These are phyloP conservation scores for Drechslera avenae DNA, from an alignment of 2,329 filamentous ascomycete genomes.

Conservation along the genomic window DNA sequence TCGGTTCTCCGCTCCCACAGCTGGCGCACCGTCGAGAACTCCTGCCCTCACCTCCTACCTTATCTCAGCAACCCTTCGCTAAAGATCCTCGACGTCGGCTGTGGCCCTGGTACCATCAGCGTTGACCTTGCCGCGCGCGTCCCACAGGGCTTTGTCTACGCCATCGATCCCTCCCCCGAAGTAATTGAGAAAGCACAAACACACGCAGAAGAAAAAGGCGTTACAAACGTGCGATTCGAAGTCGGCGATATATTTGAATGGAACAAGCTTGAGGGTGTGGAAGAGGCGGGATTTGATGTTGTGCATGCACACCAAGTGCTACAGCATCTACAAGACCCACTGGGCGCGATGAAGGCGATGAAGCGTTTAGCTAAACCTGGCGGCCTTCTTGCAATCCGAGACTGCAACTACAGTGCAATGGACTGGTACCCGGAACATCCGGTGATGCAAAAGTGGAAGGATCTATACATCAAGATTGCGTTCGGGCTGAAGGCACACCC, in stretches of 20 bases:
- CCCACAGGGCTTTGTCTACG: constrained; percentile 53
- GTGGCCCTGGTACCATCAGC: constrained; percentile 57
- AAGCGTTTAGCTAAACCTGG: constrained; percentile 58
- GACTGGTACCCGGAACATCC: constrained; percentile 48
- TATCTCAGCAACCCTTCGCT: constrained; percentile 36
- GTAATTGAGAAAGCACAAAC: constrained; percentile 50
- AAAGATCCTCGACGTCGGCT: constrained; percentile 55
- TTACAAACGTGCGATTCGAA: constrained; percentile 49
- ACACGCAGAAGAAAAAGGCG: constrained; percentile 44
- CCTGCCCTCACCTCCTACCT: constrained; percentile 46
- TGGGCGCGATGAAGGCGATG: constrained; percentile 60
- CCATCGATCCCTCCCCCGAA: constrained; percentile 52
- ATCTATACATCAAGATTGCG: constrained; percentile 43
- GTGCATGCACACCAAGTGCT: constrained; percentile 65
- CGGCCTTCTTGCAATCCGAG: constrained; percentile 58
- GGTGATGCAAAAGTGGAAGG: constrained; percentile 44
- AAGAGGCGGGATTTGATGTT: constrained; percentile 59
- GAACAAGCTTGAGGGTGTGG: constrained; percentile 49
- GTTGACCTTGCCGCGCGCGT: constrained; percentile 51
- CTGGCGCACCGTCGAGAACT: constrained; percentile 54
- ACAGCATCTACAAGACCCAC: constrained; percentile 60
- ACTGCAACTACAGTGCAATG: constrained; percentile 44
- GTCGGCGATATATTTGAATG: constrained; percentile 52
- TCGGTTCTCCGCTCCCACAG: constrained; percentile 52
- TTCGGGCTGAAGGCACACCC: constrained; percentile 40